A percentile compares a stretch with the other conserved stretches of the same genome.
phyloP scores from a whole-genome alignment of 2,329 filamentous ascomycete species.

The Colletotrichum graminicola region DNA sequence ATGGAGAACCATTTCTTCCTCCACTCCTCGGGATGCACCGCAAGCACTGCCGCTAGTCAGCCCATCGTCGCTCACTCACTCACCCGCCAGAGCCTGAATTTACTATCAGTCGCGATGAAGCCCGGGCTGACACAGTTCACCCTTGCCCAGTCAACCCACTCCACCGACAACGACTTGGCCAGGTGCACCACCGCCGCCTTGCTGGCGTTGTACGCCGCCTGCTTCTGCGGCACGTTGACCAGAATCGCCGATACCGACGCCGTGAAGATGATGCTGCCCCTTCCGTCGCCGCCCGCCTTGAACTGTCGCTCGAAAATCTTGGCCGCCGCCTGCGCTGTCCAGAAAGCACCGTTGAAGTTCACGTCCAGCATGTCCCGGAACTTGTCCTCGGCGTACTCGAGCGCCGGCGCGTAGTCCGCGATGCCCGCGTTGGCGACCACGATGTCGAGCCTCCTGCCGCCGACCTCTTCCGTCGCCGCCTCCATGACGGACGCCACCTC shows the following conservation, averaged over 20 bases:
- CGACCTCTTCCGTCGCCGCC: conserved; percentile 50
- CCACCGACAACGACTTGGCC: conserved; percentile 75
- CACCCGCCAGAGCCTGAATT: conserved; percentile 54
- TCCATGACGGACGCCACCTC: conserved; percentile 46
- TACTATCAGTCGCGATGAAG: conserved; percentile 39
- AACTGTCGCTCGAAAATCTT: conserved; percentile 53
- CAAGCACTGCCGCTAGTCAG: conserved; percentile 27
- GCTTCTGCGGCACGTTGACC: conserved; percentile 55
- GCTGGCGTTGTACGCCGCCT: conserved; percentile 76
- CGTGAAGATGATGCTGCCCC: conserved; percentile 56
- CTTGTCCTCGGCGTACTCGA: conserved; percentile 56
- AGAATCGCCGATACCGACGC: conserved; percentile 56
- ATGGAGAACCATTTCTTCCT: conserved; percentile 38
- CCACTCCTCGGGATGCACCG: conserved; percentile 71
- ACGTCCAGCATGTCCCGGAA: conserved; percentile 55
- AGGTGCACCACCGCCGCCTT: conserved; percentile 82
- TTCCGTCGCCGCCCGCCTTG: conserved; percentile 46
- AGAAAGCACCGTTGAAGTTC: conserved; percentile 58
- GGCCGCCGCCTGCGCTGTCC: conserved; percentile 57
- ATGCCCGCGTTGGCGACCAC: conserved; percentile 59
- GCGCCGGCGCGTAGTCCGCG: conserved; percentile 51
- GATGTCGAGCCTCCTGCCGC: conserved; percentile 55
- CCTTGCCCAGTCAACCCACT: conserved; percentile 76
- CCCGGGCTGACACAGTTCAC: conserved; percentile 41
- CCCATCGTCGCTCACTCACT: conserved; percentile 62